Evolutionary conservation across 129 eudicot species (phyloP), one percentile per base, ranked within the genome.

Genomic region (Daucus carota): DNA sequence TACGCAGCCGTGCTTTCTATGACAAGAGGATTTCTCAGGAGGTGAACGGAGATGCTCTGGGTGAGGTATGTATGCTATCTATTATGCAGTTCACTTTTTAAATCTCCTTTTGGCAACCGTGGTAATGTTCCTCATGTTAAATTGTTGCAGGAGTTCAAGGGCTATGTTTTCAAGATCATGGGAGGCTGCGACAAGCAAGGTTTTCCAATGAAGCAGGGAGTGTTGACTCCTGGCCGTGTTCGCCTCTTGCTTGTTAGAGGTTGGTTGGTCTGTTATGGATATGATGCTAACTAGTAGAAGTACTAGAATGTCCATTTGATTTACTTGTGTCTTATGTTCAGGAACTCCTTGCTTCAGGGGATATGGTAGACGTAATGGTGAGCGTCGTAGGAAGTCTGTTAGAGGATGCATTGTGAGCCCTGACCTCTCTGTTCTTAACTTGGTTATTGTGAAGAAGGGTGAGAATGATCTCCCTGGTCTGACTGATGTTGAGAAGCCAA

Each of bases 171-270:
- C 81, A 90, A 90, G 81, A 90, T 90, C 73, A 90, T 87, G 96
- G 96, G 96, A 60, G 96, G 96, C 0, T 90, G 96, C 76, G 96
- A 90, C 88, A 90, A 90, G 78, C 96, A 89, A 80, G 96, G 92
- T 8, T 89, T 87, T 75, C 96, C 96, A 16, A 89, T 89, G 96
- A 89, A 89, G 80, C 92, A 90, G 81, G 96, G 96, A 77, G 96
- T 90, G 48, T 80, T 90, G 82, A 90, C 96, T 46, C 90, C 90
- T 26, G 96, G 96, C 8, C 96, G 96, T 88, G 96, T 90, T 36
- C 87, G 96, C 57, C 92, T 90, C 63, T 73, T 90, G 75, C 87
- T 90, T 32, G 85, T 82, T 41, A 86, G 96, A 84, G 96, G 96
- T 90, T 41, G 41, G 80, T 76, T 14, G 7, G 31, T 11, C 6